Base-by-base conservation (phyloP, 225 moss, liverwort and hornwort genomes). In the Neckera pumila region DNA sequence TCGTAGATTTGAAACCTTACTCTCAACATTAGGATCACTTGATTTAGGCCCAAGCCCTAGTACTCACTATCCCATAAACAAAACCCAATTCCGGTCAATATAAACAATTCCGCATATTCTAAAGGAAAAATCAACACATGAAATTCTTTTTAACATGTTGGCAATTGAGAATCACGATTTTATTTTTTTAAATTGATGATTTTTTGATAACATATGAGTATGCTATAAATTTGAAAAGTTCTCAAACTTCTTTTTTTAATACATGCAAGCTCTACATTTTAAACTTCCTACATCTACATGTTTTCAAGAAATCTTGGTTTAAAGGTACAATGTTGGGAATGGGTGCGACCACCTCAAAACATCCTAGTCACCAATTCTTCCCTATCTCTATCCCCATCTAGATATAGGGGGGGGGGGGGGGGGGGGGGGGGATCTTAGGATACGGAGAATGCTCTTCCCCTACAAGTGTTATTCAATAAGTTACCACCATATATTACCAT, bases 211-310 rank as follows among this genome's bases (percentile, higher is more conserved):
- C 30, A 2, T 7, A 17, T 30, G 1, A 18, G 0, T 47, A 11
- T 30, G 2, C 3, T 34, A 12, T 13, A 3, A 51, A 53, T 53
- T 75, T 21, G 8, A 34, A 21, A 34, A 33, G 8, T 34, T 76
- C 8, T 5, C 7, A 21, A 21, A 76, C 5, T 0, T 0, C 5
- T 13, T 34, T 7, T 76, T 21, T 3, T 5, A 34, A 34, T 9
- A 1, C 9, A 34, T 19, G 7, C 4, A 19, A 73, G 7, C 5
- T 42, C 1, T 15, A 42, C 6, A 74, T 74, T 74, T 74, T 18
- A 6, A 12, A 47, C 30, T 30, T 47, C 30, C 11, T 47, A 47
- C 19, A 30, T 30, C 18, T 18, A 45, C 7, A 47, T 47, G 14
- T 47, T 73, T 45, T 11, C 6, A 30, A 73, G 9, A 45, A 73